A percentile compares a stretch with the other conserved stretches of the same genome.
These are phyloP conservation scores for Fusarium algeriense DNA, from an alignment of 2,329 filamentous ascomycete genomes.

Conservation along the genomic window DNA sequence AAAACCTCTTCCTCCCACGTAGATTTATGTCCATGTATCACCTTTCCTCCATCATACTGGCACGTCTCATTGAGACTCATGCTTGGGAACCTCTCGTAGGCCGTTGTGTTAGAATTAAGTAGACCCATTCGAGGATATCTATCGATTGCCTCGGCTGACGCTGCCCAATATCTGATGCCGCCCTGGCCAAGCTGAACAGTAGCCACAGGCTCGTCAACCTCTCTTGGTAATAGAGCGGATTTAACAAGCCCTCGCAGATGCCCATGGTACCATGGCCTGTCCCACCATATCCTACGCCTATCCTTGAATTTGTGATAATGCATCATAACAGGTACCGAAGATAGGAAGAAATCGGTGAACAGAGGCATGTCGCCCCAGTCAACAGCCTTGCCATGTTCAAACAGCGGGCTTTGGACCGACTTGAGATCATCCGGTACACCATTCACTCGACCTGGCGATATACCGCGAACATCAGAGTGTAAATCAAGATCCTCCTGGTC, in stretches of 20 bases:
- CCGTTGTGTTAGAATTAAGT: background rate
- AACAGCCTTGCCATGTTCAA: background rate
- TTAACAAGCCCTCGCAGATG: background rate
- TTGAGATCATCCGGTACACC: constrained; percentile 1
- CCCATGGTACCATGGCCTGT: constrained; percentile 11
- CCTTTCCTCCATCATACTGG: background rate
- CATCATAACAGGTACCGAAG: background rate
- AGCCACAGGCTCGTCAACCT: background rate
- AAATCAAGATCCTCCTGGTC: background rate
- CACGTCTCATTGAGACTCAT: background rate
- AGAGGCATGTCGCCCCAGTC: constrained; percentile 6
- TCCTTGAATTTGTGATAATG: constrained; percentile 8
- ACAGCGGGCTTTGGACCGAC: background rate
- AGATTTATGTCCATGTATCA: background rate
- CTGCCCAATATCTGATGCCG: constrained; percentile 10
- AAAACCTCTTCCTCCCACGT: constrained; percentile 15
- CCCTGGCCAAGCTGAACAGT: background rate
- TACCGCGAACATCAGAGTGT: background rate
- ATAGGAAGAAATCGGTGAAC: background rate
- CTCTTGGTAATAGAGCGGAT: rapidly evolving
- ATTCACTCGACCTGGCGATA: background rate
- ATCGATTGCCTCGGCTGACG: background rate
- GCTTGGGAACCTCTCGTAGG: background rate
- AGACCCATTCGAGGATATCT: constrained; percentile 1
- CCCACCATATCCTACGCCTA: background rate